Evolutionary conservation across 1,139 yeast genomes (phyloP), one percentile per base, ranked within the genome.

Genomic region (Lodderomyces metapsilosis): DNA sequence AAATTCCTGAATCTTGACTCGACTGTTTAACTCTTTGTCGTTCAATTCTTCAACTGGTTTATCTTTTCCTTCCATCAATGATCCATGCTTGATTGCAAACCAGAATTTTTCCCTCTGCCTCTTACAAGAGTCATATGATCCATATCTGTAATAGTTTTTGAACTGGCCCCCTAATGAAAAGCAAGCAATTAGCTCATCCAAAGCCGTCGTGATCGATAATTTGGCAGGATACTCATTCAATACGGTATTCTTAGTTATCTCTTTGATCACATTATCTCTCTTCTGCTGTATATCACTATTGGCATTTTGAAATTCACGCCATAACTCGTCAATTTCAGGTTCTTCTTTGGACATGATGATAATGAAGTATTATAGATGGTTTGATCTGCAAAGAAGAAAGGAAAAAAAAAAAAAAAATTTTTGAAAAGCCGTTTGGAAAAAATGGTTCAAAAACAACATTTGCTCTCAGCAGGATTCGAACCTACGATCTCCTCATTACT

Each of bases 401-500:
- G 27, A 32, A 27, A 36, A 13, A 20, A 22, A 23, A 28, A 25
- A 24, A 4, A 27, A 30, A 24, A 15, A 15, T 4, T 13, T 28
- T 24, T 11, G 27, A n/a, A 34, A 43, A 39, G n/a, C n/a, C n/a
- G n/a, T n/a, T n/a, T n/a, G n/a, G n/a, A 42, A 38, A 47, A 2
- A n/a, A n/a, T 4, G 5, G 24, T 31, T 64, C n/a, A n/a, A n/a
- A n/a, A n/a, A n/a, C n/a, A 9, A 9, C 49, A 54, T 54, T 51
- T 80, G 86, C 85, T 83, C 78, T 77, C 82, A 78, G 78, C 80
- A 85, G 80, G 86, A 81, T 71, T 82, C 83, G 88, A 82, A 82
- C 88, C 82, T 86, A 79, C 82, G 88, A 82, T 82, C 88, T 82
- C 85, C 81, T 80, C 88, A 82, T 82, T 82, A 82, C 88, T 82